phyloP scores from a whole-genome alignment of 2,329 filamentous ascomycete genomes.

The Talaromyces sp. region DNA sequence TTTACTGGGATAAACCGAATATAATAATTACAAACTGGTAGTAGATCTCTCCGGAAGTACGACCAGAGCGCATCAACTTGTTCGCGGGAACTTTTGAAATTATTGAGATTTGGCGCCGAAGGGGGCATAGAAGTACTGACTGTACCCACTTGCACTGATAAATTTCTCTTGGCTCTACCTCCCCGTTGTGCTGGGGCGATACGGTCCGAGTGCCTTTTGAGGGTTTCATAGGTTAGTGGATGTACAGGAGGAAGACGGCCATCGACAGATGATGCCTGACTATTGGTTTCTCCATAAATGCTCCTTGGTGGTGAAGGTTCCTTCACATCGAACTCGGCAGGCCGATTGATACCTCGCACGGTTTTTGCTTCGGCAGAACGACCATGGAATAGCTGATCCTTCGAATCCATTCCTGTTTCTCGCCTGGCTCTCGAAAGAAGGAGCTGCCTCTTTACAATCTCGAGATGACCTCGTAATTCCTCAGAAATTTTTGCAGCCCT shows the following conservation, averaged over 20 bases:
- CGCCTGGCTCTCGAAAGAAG: too few species aligned
- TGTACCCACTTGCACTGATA: neutral
- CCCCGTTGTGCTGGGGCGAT: neutral
- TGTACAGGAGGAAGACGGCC: too few species aligned
- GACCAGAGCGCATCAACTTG: neutral
- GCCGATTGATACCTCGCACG: too few species aligned
- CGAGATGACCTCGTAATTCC: constrained; percentile 49
- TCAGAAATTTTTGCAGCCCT: constrained; percentile 94
- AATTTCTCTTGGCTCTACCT: neutral
- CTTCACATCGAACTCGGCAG: neutral
- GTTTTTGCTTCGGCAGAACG: neutral
- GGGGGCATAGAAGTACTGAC: neutral
- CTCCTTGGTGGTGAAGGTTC: neutral
- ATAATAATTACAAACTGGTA: neutral
- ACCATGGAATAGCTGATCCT: too few species aligned
- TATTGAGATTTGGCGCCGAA: neutral
- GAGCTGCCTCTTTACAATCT: too few species aligned
- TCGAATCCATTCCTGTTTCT: too few species aligned
- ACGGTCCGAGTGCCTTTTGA: too few species aligned
- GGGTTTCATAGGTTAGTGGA: too few species aligned
- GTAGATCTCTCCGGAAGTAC: neutral
- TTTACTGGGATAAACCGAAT: neutral
- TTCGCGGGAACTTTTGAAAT: neutral
- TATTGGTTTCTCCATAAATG: neutral
- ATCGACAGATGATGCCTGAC: neutral